A percentile compares a stretch with the other conserved stretches of the same genome.
phyloP scores from a whole-genome alignment of 2,329 filamentous ascomycete genomes.

The Aschersonia sp. region DNA sequence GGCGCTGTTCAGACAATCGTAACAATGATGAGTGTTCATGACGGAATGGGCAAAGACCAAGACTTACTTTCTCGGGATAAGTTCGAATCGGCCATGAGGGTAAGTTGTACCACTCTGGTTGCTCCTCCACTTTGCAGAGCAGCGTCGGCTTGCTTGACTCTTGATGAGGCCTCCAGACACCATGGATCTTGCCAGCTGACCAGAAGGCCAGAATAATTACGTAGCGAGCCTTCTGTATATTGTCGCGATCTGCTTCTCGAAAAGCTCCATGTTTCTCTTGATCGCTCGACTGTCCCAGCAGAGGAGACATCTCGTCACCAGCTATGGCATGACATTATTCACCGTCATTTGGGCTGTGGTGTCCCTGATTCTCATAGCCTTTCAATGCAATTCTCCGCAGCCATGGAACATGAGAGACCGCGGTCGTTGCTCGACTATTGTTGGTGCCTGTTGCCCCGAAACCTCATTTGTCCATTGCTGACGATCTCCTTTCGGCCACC shows the following conservation, averaged over 20 bases:
- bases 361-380: slow-evolving; percentile 3
- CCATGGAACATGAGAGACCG: slow-evolving; percentile 4
- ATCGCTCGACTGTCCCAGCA: slow-evolving; percentile 6
- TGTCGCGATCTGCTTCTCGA: slow-evolving; percentile 5
- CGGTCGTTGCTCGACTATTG: slow-evolving; percentile 1
- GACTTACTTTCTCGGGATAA: not conserved
- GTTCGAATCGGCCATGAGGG: slow-evolving; percentile 5
- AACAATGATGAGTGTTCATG: slow-evolving; percentile 3
- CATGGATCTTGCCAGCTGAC: not conserved
- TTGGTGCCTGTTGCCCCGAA: not conserved
- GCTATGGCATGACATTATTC: slow-evolving; percentile 2
- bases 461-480: not conserved
- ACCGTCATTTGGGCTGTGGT: slow-evolving; percentile 3
- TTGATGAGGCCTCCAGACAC: too few species aligned
- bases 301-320: slow-evolving; percentile 4
- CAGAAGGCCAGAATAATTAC: slow-evolving; percentile 3
- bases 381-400: slow-evolving; percentile 4
- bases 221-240: slow-evolving; percentile 6
- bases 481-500: not conserved
- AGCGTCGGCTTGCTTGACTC: too few species aligned
- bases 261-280: slow-evolving; percentile 7
- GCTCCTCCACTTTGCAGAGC: not conserved
- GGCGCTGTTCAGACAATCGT: slow-evolving; percentile 4
- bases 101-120: not conserved
- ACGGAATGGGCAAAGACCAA: slow-evolving; percentile 5